Evolutionary conservation across 768 basidiomycete genomes (phyloP).

Genomic region (Trametes cingulata): DNA sequence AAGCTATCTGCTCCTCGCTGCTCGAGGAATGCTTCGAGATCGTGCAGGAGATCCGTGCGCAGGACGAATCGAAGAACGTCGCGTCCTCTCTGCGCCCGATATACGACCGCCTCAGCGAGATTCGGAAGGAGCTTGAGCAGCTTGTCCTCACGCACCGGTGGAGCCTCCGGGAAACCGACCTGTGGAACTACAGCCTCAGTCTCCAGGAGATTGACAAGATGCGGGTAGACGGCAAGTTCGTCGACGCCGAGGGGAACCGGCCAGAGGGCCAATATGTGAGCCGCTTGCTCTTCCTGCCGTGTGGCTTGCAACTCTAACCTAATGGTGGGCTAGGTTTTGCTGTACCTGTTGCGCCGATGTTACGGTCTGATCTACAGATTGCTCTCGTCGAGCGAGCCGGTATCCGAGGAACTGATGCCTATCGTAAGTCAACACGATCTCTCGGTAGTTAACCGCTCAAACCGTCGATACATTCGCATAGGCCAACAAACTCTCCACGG

Average conservation of each 20-base stretch:
- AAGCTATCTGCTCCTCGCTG: constrained; percentile 87
- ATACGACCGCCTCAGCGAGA: constrained; percentile 85
- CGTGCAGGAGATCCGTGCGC: constrained; percentile 90
- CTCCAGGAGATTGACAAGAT: constrained; percentile 96
- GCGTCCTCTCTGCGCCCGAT: constrained; percentile 86
- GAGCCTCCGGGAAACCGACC: constrained; percentile 92
- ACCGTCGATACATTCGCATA: constrained; percentile 32
- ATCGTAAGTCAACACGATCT: constrained; percentile 57
- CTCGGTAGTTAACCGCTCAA: not conserved
- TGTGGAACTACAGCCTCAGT: constrained; percentile 91
- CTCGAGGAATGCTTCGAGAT: constrained; percentile 98
- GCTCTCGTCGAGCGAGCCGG: constrained; percentile 93
- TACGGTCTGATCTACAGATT: constrained; percentile 94
- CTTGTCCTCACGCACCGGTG: constrained; percentile 92
- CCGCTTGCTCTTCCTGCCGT: not conserved
- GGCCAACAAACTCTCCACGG: constrained; percentile 96
- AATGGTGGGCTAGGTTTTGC: constrained; percentile 63
- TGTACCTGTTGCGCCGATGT: constrained; percentile 92
- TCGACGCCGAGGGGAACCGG: constrained; percentile 88
- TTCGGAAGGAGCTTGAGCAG: constrained; percentile 86
- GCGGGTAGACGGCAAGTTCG: constrained; percentile 96
- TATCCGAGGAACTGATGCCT: constrained; percentile 98
- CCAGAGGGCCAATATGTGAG: constrained; percentile 94
- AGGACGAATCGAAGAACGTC: constrained; percentile 88
- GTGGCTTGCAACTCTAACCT: too few species aligned